A percentile compares a stretch with the other conserved stretches of the same genome.
These are phyloP conservation scores for Mycena galericulata DNA, from an alignment of 768 basidiomycete genomes.

Conservation along the genomic window DNA sequence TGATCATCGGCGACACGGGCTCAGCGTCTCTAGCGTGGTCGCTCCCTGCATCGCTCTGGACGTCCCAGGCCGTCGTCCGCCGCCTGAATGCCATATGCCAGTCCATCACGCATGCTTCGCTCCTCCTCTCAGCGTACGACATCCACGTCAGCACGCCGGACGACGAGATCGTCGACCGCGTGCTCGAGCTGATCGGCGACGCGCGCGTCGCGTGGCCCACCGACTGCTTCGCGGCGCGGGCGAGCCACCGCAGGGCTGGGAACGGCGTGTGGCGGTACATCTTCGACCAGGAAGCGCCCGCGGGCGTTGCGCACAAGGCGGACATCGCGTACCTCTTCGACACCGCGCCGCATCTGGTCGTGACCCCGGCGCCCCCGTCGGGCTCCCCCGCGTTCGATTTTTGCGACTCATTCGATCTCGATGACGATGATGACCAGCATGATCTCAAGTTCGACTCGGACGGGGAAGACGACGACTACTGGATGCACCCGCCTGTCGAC, in stretches of 20 bases:
- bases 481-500: constrained; percentile 71
- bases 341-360: constrained; percentile 69
- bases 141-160: constrained; percentile 70
- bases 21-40: constrained; percentile 77
- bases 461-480: constrained; percentile 56
- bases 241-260: constrained; percentile 63
- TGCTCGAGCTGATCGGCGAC: constrained; percentile 83
- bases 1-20: constrained; percentile 81
- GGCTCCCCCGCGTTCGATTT: constrained; percentile 35
- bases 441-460: constrained; percentile 43
- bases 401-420: constrained; percentile 48
- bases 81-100: constrained; percentile 82
- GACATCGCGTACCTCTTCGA: constrained; percentile 86
- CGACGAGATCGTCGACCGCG: constrained; percentile 74
- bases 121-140: constrained; percentile 77
- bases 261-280: constrained; percentile 83
- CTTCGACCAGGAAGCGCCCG: constrained; percentile 85
- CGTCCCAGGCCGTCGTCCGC: constrained; percentile 67
- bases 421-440: constrained; percentile 51
- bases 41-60: constrained; percentile 71
- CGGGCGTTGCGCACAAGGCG: constrained; percentile 70
- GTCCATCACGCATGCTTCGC: constrained; percentile 70
- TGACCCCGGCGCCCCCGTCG: constrained; percentile 40
- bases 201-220: constrained; percentile 83
- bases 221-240: constrained; percentile 68